Evolutionary conservation across 192 early-diverging fungal genomes (phyloP), one percentile per base, ranked within the genome.

Genomic region (Coemansia sp.): DNA sequence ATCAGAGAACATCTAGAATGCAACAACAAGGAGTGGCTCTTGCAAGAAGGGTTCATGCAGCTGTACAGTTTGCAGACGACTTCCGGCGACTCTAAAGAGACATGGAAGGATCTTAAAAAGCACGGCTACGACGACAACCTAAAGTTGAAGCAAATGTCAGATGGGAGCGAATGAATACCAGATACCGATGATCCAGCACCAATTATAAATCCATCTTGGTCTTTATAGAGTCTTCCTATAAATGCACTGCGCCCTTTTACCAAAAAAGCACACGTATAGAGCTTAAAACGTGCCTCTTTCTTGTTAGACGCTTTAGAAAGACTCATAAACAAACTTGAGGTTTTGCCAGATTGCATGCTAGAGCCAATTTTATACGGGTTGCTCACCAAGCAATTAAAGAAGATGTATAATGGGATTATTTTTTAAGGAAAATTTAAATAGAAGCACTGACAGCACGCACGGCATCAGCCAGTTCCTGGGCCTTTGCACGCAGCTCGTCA

Each of bases 31-130:
- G 85, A 86, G 7, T 26, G 30, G 2, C 57, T 94, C 48, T 84
- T 85, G 2, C 71, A 66, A 17, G 79, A 77, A 34, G 92, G 92
- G 6, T 94, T 92, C 53, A 43, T 89, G 39, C 87, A 94, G 64
- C 84, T 94, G 83, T 90, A 89, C 76, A 85, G 86, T 50, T 60
- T 88, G 44, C 86, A 86, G 60, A 86, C 84, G 3, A 63, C 75
- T 15, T 80, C 81, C 9, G 76, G 76, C 16, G 85, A 87, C 16
- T 81, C 82, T 14, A 82, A 84, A 36, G 87, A 89, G 70, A 91
- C 89, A 16, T 84, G 87, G 82, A 84, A 82, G 41, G 89, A 91
- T 60, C 71, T 91, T 31, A 74, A 81, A 40, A 86, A 82, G 55
- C 86, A 79, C 56, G 76, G 69, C n/a, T 79, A 73, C 43, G 30